A percentile compares a stretch with the other conserved stretches of the same genome.
phyloP scores from a whole-genome alignment of 495 filamentous ascomycete species.

The Xylaria sp. region DNA sequence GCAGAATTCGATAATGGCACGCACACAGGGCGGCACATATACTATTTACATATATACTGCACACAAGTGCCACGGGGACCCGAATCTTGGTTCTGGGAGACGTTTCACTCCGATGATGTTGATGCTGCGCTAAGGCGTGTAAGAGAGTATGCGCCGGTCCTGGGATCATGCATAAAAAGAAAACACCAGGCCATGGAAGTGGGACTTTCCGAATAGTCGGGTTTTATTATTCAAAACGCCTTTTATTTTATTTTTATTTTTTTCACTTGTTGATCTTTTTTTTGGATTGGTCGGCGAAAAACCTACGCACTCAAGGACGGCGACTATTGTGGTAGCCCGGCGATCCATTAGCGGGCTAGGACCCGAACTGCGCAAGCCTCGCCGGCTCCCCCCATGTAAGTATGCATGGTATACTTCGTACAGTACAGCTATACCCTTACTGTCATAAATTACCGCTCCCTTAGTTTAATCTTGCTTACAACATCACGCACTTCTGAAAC shows the following conservation, averaged over 20 bases:
- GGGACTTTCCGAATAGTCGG: not conserved
- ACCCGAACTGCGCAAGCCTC: conserved; percentile 11
- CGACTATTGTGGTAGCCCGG: conserved; percentile 19
- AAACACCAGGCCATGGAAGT: not conserved
- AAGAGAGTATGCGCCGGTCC: not conserved
- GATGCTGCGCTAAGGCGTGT: not conserved
- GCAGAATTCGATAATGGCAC: not conserved
- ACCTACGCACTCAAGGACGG: conserved; percentile 6
- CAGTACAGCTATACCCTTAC: conserved; percentile 6
- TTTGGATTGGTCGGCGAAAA: conserved; percentile 11
- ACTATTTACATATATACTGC: not conserved
- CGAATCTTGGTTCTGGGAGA: conserved; percentile 17
- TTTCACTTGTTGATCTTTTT: not conserved
- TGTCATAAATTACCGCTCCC: conserved; percentile 5
- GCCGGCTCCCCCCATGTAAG: not conserved
- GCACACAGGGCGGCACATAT: not conserved
- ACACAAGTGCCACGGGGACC: not conserved
- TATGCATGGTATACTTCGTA: not conserved
- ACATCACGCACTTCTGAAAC: not conserved
- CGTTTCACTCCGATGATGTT: not conserved
- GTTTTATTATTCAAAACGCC: not conserved
- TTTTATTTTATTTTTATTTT: not conserved
- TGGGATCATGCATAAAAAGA: conserved; percentile 17
- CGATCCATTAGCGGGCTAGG: conserved; percentile 1
- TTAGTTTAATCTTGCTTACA: conserved; percentile 18